phyloP scores from a whole-genome alignment of 2,329 filamentous ascomycete species.

The Beauveria sp. region DNA sequence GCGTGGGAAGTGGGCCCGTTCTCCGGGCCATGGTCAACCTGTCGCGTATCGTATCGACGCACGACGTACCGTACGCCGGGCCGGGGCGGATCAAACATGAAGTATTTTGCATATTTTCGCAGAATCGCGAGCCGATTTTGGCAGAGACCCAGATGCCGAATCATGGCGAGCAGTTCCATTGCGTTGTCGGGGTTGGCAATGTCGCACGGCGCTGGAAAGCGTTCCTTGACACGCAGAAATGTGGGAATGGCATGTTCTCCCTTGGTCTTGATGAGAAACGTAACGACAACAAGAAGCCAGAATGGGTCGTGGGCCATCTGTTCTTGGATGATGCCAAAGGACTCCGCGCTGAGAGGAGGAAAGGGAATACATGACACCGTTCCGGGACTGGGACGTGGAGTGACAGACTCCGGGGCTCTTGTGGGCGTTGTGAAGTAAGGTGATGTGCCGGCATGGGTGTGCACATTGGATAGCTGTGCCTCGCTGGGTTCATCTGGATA shows the following conservation, averaged over 20 bases:
- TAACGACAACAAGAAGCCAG: conserved; percentile 71
- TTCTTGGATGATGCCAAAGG: conserved; percentile 81
- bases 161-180: conserved; percentile 50
- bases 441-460: conserved; percentile 15
- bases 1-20: neutral
- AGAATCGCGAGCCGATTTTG: conserved; percentile 59
- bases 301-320: conserved; percentile 68
- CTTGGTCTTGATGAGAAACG: conserved; percentile 75
- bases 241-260: conserved; percentile 68
- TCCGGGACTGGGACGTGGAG: conserved; percentile 32
- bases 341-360: conserved; percentile 52
- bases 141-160: conserved; percentile 64
- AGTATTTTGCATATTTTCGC: conserved; percentile 61
- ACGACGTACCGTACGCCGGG: conserved; percentile 48
- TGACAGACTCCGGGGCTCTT: conserved; percentile 9
- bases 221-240: conserved; percentile 58
- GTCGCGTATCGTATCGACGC: conserved; percentile 36
- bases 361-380: conserved; percentile 54
- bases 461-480: neutral
- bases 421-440: conserved; percentile 25
- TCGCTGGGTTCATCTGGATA: neutral
- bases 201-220: conserved; percentile 58
- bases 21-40: conserved; percentile 18
- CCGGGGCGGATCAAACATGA: conserved; percentile 56
- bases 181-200: conserved; percentile 48